Conservation (phyloP, 768 basidiomycete species). For the Agrocybe pediades region DNA sequence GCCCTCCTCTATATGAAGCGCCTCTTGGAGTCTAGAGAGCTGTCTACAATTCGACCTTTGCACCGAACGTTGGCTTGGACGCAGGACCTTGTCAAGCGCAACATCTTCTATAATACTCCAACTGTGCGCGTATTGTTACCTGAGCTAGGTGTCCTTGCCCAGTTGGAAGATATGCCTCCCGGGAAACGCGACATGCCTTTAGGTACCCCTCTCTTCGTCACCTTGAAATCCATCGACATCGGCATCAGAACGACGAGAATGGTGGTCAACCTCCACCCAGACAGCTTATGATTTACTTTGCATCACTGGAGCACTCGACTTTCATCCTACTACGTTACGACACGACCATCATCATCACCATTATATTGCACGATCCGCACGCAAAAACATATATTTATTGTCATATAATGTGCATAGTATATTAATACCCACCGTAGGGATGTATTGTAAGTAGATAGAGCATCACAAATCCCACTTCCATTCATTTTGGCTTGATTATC, state of each 20-base stretch:
- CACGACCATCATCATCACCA: too few species aligned
- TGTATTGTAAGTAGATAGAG: neutral
- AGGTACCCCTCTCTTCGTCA: constrained; percentile 22
- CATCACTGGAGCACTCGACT: too few species aligned
- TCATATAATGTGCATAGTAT: too few species aligned
- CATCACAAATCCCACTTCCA: neutral
- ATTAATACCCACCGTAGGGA: neutral
- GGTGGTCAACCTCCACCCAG: constrained; percentile 6
- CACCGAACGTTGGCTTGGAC: constrained; percentile 23
- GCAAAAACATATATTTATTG: neutral
- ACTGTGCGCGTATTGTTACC: constrained; percentile 13
- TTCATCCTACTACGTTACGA: too few species aligned
- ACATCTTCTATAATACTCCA: neutral
- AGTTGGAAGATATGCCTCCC: constrained; percentile 7
- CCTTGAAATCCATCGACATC: constrained; percentile 26
- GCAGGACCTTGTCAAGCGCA: constrained; percentile 1
- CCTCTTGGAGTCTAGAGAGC: constrained; percentile 32
- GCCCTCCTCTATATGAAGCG: constrained; percentile 36
- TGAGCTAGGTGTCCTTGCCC: constrained; percentile 19
- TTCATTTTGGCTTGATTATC: neutral
- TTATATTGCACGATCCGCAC: too few species aligned
- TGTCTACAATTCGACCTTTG: constrained; percentile 22
- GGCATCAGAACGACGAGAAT: constrained; percentile 27
- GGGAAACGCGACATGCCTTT: constrained; percentile 8
- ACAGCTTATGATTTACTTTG: neutral